phyloP scores from a whole-genome alignment of 73 alveolate species.

The Uronychia binucleata region DNA sequence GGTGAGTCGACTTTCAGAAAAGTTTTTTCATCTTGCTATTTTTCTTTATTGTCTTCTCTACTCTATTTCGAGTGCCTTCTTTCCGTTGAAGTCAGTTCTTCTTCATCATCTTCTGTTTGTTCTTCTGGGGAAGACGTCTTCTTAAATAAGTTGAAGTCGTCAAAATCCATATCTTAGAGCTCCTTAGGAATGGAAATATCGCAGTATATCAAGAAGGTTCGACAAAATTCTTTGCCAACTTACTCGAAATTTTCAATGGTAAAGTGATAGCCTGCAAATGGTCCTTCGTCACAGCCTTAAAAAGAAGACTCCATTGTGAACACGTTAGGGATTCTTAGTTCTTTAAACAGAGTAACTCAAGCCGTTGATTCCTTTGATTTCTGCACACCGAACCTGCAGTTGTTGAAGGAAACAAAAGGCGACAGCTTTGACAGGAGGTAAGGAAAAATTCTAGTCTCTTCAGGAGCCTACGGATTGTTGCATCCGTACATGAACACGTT shows the following conservation, averaged over 20 bases:
- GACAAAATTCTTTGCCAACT: conserved; percentile 86
- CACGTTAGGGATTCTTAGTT: conserved; percentile 81
- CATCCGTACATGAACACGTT: conserved; percentile 95
- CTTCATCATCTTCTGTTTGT: not conserved
- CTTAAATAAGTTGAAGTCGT: not conserved
- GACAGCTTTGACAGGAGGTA: conserved; percentile 78
- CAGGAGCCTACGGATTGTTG: conserved; percentile 69
- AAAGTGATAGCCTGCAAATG: conserved; percentile 69
- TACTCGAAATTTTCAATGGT: conserved; percentile 70
- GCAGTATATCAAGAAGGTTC: conserved; percentile 60
- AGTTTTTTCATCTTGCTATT: not conserved
- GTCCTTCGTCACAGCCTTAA: conserved; percentile 91
- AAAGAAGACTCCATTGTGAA: conserved; percentile 95
- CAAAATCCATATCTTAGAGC: conserved; percentile 29
- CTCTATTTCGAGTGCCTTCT: not conserved
- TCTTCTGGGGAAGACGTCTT: not conserved
- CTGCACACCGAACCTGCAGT: conserved; percentile 81
- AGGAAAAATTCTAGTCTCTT: conserved; percentile 86
- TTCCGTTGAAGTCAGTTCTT: not conserved
- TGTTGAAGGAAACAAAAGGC: conserved; percentile 73
- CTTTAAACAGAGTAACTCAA: conserved; percentile 93
- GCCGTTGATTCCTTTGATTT: conserved; percentile 93
- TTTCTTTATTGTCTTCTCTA: conserved; percentile 19
- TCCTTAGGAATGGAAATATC: conserved; percentile 42
- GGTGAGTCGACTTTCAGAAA: not conserved